These are phyloP conservation scores for Tricholoma sp. DNA, from an alignment of 768 basidiomycete species.

Conservation along the genomic window DNA sequence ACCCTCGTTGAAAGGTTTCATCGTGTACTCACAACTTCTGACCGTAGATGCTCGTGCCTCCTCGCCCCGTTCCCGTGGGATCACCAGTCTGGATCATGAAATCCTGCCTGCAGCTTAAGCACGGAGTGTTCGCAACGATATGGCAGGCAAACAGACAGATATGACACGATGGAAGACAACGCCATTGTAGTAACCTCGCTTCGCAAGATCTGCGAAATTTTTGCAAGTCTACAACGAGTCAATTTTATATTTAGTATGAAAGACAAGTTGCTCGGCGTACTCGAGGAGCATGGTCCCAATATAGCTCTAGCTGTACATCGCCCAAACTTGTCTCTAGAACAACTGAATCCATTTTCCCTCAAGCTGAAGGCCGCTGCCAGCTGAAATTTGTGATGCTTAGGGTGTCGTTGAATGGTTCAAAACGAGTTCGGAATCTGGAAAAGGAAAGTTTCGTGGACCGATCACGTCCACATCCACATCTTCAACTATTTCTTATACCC, in stretches of 20 bases:
- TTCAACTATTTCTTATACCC: no score
- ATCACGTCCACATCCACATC: no score
- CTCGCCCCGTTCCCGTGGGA: constrained; percentile 92
- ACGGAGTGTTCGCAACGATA: background rate
- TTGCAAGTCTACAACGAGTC: constrained; percentile 69
- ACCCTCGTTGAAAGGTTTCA: background rate
- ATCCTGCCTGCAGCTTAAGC: constrained; percentile 44
- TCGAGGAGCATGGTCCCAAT: constrained; percentile 85
- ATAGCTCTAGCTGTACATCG: constrained; percentile 86
- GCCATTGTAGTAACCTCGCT: constrained; percentile 89
- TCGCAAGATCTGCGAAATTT: constrained; percentile 91
- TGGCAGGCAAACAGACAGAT: constrained; percentile 42
- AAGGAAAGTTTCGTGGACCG: background rate
- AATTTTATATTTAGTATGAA: constrained; percentile 7
- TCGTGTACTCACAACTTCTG: constrained; percentile 67
- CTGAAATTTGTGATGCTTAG: no score
- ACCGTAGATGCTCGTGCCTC: constrained; percentile 86
- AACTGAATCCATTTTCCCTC: constrained; percentile 48
- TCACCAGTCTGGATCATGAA: constrained; percentile 98
- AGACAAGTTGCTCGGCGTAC: constrained; percentile 33
- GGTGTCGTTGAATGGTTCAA: no score
- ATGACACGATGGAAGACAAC: constrained; percentile 91
- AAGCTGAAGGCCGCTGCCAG: no score
- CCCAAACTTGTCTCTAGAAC: constrained; percentile 80
- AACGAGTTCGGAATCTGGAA: no score